phyloP scores from a whole-genome alignment of 192 early-diverging fungal genomes.

The Linnemannia hyalina region DNA sequence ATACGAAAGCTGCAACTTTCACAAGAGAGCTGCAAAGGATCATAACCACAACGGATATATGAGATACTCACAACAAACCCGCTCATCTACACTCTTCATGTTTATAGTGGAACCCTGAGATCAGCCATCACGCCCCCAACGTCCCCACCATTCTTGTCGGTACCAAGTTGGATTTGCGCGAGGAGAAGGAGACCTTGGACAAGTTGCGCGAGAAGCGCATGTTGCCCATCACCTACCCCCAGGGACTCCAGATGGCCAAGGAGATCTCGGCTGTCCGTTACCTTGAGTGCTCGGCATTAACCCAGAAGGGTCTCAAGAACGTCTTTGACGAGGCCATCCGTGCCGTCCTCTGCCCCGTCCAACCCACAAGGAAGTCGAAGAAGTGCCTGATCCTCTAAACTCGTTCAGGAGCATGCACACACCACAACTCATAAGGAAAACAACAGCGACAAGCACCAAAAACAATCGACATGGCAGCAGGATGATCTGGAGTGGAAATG shows the following conservation, averaged over 20 bases:
- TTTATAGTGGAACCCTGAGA: constrained; percentile 91
- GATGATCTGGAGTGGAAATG: neutral
- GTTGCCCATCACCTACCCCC: constrained; percentile 88
- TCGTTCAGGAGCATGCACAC: neutral
- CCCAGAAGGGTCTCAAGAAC: constrained; percentile 96
- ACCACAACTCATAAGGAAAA: neutral
- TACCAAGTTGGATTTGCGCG: constrained; percentile 96
- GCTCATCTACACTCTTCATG: neutral
- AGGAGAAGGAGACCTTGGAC: constrained; percentile 89
- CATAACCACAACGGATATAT: neutral
- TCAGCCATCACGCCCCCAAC: constrained; percentile 93
- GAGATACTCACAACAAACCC: neutral
- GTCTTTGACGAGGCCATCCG: constrained; percentile 98
- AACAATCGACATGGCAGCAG: neutral
- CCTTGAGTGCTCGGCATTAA: constrained; percentile 96
- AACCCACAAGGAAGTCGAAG: constrained; percentile 71
- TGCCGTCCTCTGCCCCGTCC: constrained; percentile 83
- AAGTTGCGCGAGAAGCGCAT: constrained; percentile 87
- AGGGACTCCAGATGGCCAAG: constrained; percentile 88
- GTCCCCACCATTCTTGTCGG: constrained; percentile 94
- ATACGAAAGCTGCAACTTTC: neutral
- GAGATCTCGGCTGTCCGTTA: constrained; percentile 92
- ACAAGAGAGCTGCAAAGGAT: neutral
- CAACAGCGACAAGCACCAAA: neutral
- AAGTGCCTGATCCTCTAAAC: constrained; percentile 81